Evolutionary conservation across 768 basidiomycete genomes (phyloP).

Genomic region (Symmetrospora coprosmae): DNA sequence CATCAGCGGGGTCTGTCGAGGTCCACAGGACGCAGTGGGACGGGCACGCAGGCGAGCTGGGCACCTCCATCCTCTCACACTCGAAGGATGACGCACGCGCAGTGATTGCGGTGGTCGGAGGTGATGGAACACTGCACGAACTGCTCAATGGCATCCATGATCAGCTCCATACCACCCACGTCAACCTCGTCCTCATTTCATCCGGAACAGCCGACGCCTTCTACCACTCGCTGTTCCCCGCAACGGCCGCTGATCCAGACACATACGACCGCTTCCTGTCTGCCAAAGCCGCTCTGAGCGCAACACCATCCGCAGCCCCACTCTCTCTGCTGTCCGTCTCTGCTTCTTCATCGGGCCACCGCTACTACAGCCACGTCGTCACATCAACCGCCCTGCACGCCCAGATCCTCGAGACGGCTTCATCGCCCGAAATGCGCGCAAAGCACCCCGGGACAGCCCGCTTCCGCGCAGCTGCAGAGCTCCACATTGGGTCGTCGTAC

Average conservation of each 20-base stretch:
- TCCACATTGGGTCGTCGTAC: slow-evolving; percentile 64
- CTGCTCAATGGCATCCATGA: slow-evolving; percentile 52
- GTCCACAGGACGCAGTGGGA: neutral
- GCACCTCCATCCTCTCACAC: neutral
- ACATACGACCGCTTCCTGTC: neutral
- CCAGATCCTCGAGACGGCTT: slow-evolving; percentile 56
- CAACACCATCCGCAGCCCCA: slow-evolving; percentile 44
- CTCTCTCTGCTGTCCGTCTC: slow-evolving; percentile 42
- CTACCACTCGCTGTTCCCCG: slow-evolving; percentile 61
- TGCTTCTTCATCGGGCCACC: slow-evolving; percentile 18
- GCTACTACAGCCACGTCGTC: slow-evolving; percentile 59
- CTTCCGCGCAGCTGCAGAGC: slow-evolving; percentile 68
- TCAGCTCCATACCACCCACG: neutral
- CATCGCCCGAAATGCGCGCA: slow-evolving; percentile 50
- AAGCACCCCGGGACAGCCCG: slow-evolving; percentile 63
- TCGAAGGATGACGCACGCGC: neutral
- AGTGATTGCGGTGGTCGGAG: slow-evolving; percentile 43
- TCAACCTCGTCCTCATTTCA: slow-evolving; percentile 39
- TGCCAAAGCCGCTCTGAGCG: slow-evolving; percentile 12
- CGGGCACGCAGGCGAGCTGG: neutral
- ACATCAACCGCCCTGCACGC: slow-evolving; percentile 76
- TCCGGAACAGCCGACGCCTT: slow-evolving; percentile 89
- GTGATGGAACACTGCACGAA: slow-evolving; percentile 87
- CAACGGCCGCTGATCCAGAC: slow-evolving; percentile 32
- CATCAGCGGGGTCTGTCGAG: neutral